Percentiles rank a stretch among this genome's conserved stretches.
These are phyloP conservation scores for Rhodocollybia butyracea DNA, from an alignment of 768 basidiomycete species.

Conservation along the genomic window DNA sequence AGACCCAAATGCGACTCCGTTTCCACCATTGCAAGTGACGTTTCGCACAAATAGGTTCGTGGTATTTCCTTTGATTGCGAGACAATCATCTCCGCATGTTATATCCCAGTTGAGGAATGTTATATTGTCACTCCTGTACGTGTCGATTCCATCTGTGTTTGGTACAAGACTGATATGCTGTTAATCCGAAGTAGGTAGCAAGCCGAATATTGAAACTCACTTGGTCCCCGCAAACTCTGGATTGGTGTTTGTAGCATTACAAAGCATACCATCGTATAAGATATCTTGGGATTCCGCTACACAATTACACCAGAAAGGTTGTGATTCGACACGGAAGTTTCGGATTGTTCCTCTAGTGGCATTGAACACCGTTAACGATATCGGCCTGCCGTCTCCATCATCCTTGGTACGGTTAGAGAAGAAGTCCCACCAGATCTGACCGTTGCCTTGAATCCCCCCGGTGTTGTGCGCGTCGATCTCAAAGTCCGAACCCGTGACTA, in stretches of 20 bases:
- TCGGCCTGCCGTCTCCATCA: conserved; percentile 59
- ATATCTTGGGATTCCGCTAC: conserved; percentile 48
- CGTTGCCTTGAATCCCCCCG: conserved; percentile 59
- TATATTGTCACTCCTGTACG: conserved; percentile 47
- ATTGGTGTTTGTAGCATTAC: conserved; percentile 57
- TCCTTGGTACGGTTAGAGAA: conserved; percentile 41
- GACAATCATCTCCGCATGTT: conserved; percentile 61
- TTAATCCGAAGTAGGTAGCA: conserved; percentile 36
- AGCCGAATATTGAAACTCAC: conserved; percentile 35
- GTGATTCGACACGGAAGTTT: conserved; percentile 49
- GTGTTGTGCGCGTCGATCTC: conserved; percentile 50
- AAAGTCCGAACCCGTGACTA: conserved; percentile 55
- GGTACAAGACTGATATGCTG: conserved; percentile 42
- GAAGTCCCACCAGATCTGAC: conserved; percentile 59
- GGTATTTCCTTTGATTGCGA: conserved; percentile 62
- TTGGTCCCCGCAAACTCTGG: conserved; percentile 47
- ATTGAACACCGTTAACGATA: conserved; percentile 48
- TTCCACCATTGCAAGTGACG: conserved; percentile 55
- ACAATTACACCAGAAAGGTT: conserved; percentile 61
- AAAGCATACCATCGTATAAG: conserved; percentile 52
- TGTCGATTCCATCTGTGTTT: conserved; percentile 62
- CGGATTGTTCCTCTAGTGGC: conserved; percentile 38
- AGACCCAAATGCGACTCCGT: conserved; percentile 59
- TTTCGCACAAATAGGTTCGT: conserved; percentile 47
- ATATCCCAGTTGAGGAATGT: conserved; percentile 55